These are phyloP conservation scores for Scutellaria barbata DNA, from an alignment of 257 asterid species.

Conservation along the genomic window DNA sequence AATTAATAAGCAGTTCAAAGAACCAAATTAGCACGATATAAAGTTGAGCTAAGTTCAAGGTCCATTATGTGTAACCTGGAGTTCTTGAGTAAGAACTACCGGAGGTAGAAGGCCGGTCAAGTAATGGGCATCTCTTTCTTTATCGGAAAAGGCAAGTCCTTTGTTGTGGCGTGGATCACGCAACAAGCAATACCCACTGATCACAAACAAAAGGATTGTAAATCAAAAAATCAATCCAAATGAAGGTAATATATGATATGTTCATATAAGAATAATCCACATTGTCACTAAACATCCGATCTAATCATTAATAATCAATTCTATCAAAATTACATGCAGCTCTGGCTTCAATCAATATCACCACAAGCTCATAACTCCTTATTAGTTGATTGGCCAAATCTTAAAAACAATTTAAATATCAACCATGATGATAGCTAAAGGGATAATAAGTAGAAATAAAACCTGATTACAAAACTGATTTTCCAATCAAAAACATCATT, in stretches of 20 bases:
- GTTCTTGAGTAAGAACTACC: constrained; percentile 66
- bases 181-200: constrained; percentile 77
- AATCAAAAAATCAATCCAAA: not conserved
- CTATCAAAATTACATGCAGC: not conserved
- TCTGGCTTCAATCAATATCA: constrained; percentile 3
- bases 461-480: not conserved
- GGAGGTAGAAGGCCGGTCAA: constrained; percentile 94
- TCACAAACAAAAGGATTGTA: constrained; percentile 14
- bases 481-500: not conserved
- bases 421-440: not conserved
- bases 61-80: constrained; percentile 62
- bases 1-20: not conserved
- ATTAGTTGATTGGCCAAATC: not conserved
- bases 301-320: not conserved
- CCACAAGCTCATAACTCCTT: not conserved
- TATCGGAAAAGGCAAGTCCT: constrained; percentile 82
- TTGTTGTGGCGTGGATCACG: constrained; percentile 93
- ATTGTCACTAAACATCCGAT: constrained; percentile 4
- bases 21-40: not conserved
- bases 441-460: not conserved
- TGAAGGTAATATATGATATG: not conserved
- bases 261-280: not conserved
- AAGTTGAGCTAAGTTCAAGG: constrained; percentile 16
- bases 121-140: constrained; percentile 90
- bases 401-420: not conserved